Evolutionary conservation across 495 filamentous ascomycete species (phyloP).

Genomic region (Xanthoparmelia taractica): DNA sequence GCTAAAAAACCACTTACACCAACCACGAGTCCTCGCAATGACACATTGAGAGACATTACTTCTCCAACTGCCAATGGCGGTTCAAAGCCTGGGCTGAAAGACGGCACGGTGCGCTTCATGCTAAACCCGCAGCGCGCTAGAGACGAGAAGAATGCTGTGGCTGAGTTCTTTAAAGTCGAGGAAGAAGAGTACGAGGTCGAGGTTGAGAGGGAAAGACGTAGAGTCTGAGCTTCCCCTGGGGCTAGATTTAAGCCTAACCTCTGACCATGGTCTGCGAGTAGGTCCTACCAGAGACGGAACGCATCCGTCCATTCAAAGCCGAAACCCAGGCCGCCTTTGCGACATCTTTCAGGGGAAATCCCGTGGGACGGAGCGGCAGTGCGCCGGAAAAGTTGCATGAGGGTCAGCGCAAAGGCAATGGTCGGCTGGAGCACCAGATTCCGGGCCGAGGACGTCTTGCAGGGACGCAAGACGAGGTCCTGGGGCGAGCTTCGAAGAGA

Average conservation of each 20-base stretch:
- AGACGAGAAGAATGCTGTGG: constrained; percentile 59
- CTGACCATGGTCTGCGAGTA: constrained; percentile 1
- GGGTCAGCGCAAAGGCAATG: neutral
- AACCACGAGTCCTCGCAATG: constrained; percentile 21
- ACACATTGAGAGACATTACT: constrained; percentile 26
- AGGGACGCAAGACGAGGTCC: neutral
- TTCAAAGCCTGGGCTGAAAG: constrained; percentile 48
- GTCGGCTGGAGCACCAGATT: neutral
- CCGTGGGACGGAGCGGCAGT: neutral
- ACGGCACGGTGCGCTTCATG: constrained; percentile 84
- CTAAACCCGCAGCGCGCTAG: constrained; percentile 71
- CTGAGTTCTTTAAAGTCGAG: constrained; percentile 62
- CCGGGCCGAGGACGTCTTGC: neutral
- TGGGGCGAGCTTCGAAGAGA: neutral
- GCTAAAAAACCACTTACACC: constrained; percentile 16
- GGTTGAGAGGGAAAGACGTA: constrained; percentile 29
- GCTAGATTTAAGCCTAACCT: neutral
- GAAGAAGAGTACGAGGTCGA: constrained; percentile 71
- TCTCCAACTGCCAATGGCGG: constrained; percentile 33
- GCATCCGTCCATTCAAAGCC: neutral
- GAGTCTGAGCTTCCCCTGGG: constrained; percentile 6
- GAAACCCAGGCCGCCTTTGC: neutral
- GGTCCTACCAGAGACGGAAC: constrained; percentile 1
- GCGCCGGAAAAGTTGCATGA: neutral
- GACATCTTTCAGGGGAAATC: neutral